A percentile compares a stretch with the other conserved stretches of the same genome.
These are phyloP conservation scores for Plectranthus barbatus DNA, from an alignment of 257 asterid species.

Conservation along the genomic window DNA sequence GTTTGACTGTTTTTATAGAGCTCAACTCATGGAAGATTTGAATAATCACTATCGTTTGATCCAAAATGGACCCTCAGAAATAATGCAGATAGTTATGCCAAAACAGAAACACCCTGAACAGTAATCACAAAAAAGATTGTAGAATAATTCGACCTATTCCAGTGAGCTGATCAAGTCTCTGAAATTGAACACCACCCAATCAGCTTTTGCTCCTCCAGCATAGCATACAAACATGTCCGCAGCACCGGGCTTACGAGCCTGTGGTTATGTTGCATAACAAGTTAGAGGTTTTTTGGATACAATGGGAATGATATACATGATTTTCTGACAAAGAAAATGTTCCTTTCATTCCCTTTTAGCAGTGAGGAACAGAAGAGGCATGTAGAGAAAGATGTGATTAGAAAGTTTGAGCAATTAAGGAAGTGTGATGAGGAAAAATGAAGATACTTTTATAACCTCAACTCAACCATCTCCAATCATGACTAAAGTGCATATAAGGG, in stretches of 20 bases:
- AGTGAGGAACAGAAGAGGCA: no score
- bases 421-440: no score
- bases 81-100: no score
- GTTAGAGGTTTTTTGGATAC: background rate
- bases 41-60: no score
- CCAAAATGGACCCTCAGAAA: no score
- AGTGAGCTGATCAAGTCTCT: constrained; percentile 59
- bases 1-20: no score
- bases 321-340: background rate
- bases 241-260: constrained; percentile 91
- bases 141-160: constrained; percentile 41
- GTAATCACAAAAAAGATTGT: no score
- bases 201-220: constrained; percentile 80
- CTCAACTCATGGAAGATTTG: no score
- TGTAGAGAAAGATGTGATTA: background rate
- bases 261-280: background rate
- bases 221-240: constrained; percentile 86
- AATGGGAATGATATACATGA: background rate
- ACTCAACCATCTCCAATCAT: constrained; percentile 99
- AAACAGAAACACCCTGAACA: no score
- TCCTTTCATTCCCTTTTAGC: no score
- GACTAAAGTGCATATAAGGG: constrained; percentile 33
- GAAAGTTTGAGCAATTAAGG: background rate
- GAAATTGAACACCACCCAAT: constrained; percentile 82
- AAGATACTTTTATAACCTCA: constrained; percentile 31